Conservation (phyloP, 78 protist genomes). For the Salpingoeca rosetta region DNA sequence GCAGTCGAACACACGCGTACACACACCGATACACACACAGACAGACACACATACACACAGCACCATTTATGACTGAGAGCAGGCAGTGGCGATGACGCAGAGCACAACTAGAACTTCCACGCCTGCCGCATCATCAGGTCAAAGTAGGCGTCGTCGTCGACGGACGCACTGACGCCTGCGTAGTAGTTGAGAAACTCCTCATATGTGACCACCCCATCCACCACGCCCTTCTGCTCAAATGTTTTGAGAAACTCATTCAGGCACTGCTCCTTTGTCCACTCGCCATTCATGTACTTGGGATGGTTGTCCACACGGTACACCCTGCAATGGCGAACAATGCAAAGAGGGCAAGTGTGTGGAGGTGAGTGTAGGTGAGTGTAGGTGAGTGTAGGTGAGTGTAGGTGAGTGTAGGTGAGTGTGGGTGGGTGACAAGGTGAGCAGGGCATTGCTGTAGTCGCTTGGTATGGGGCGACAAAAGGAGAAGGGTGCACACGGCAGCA, state of each 20-base stretch:
- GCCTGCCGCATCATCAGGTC: slow-evolving; percentile 28
- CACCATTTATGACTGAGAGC: too few relatives aligned
- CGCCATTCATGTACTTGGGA: slow-evolving; percentile 11
- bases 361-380: not conserved
- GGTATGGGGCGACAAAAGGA: too few relatives aligned
- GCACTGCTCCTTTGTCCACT: not conserved
- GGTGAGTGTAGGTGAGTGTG: too few relatives aligned
- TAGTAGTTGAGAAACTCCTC: not conserved
- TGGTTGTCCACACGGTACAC: not conserved
- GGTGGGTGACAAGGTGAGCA: too few relatives aligned
- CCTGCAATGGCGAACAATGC: too few relatives aligned
- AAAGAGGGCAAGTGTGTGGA: too few relatives aligned
- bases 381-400: not conserved
- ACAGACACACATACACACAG: too few relatives aligned
- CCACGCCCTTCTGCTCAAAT: not conserved
- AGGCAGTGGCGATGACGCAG: too few relatives aligned
- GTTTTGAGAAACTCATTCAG: slow-evolving; percentile 4
- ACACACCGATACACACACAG: too few relatives aligned
- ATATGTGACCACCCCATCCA: not conserved
- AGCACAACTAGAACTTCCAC: slow-evolving; percentile 8
- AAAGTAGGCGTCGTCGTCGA: slow-evolving; percentile 26
- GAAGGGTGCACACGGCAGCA: too few relatives aligned
- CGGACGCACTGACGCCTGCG: not conserved
- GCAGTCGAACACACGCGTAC: too few relatives aligned
- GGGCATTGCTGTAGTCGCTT: too few relatives aligned